phyloP scores from a whole-genome alignment of 441 rosid genomes.

The Eruca vesicaria region DNA sequence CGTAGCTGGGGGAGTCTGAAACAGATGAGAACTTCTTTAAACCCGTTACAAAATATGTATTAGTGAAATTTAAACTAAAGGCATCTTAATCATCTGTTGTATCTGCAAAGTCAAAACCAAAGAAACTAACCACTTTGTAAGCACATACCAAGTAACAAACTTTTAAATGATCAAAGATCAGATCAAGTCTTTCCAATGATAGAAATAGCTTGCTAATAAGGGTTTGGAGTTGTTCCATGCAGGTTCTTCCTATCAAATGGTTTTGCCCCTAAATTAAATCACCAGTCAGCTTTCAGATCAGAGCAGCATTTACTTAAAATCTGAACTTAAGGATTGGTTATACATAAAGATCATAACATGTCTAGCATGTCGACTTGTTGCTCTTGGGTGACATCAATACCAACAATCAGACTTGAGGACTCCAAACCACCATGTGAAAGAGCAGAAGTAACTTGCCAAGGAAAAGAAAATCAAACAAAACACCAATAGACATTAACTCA shows the following conservation, averaged over 20 bases:
- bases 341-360: no score
- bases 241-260: constrained; percentile 62
- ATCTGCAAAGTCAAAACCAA: constrained; percentile 42
- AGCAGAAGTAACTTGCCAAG: no score
- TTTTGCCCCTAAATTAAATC: constrained; percentile 52
- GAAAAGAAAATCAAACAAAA: no score
- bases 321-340: no score
- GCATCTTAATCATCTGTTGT: constrained; percentile 77
- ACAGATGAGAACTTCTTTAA: constrained; percentile 63
- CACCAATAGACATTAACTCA: constrained; percentile 59
- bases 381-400: no score
- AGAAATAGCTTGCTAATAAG: constrained; percentile 79
- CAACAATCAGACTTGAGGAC: no score
- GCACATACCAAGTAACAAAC: not conserved
- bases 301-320: no score
- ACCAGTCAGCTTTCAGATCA: no score
- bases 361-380: not conserved
- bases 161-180: not conserved
- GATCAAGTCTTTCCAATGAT: constrained; percentile 68
- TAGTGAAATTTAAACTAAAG: constrained; percentile 62
- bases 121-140: no score
- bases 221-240: constrained; percentile 54
- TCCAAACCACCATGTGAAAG: no score
- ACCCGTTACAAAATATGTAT: constrained; percentile 55
- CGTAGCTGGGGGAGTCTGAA: constrained; percentile 53